Base-by-base conservation (phyloP, 148 eudicot species). In the Fagopyrum tataricum region DNA sequence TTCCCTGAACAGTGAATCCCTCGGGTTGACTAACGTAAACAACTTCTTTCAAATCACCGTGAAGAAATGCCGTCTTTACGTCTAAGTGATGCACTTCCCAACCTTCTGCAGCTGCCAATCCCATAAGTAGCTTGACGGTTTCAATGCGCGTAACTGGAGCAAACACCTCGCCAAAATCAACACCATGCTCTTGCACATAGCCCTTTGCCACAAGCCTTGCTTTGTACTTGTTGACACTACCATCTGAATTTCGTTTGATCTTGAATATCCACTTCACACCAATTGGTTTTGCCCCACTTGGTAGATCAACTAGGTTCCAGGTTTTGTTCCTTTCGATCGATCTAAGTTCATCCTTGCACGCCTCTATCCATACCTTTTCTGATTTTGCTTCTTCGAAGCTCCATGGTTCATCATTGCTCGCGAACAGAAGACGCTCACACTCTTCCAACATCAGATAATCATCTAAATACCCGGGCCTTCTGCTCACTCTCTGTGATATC, bases 171-270 rank as follows among this genome's bases (percentile, higher is more conserved):
- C 66, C 68, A 70, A 20, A 78, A 23, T 78, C 77, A 41, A 74
- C 42, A 23, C 81, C 74, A 17, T 31, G 17, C 40, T 31, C 39
- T 44, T 74, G 76, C 4, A 66, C 53, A 44, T 68, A 79, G 6
- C 81, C 77, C 24, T 48, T 70, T 42, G 49, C 78, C 39, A 74
- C 62, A 12, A 79, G 77, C 59, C 75, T 69, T 1, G 81, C 78
- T 47, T 79, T 79, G 11, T 44, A 51, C 62, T 37, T 78, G 9
- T 74, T 24, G 15, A 48, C 6, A 8, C 39, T 71, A 17, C 56
- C 73, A 48, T 71, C 41, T 3, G 73, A 24, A 9, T 44, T 9
- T n/a, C 46, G 7, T 14, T 71, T 71, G 8, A 26, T 18, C 39
- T 71, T 44, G 73, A 71, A 71, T 10, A 48, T 14, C 73, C 73